A percentile compares a stretch with the other conserved stretches of the same genome.
phyloP scores from a whole-genome alignment of 2,329 filamentous ascomycete species.

The Colletotrichum eleusines region DNA sequence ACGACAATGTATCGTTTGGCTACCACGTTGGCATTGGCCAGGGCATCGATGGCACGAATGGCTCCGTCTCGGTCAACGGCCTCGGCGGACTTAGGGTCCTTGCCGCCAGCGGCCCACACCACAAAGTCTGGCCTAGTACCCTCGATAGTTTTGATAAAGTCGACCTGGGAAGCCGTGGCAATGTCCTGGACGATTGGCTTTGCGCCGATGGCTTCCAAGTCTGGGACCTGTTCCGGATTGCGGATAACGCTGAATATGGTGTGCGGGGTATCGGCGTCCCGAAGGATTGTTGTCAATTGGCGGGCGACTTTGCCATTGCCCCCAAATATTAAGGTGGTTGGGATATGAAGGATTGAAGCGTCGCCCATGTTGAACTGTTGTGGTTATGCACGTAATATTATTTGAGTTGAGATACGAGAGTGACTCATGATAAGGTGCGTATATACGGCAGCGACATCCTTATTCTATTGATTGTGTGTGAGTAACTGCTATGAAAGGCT shows the following conservation, averaged over 20 bases:
- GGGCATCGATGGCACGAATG: conserved; percentile 59
- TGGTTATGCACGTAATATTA: too few species aligned
- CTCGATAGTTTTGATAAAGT: conserved; percentile 53
- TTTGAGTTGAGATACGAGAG: too few species aligned
- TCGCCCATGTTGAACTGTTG: conserved; percentile 35
- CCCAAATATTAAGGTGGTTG: conserved; percentile 46
- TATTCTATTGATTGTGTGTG: too few species aligned
- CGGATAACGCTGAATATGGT: conserved; percentile 48
- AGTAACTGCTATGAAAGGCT: too few species aligned
- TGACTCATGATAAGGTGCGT: too few species aligned
- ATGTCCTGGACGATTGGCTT: conserved; percentile 58
- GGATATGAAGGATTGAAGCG: conserved; percentile 42
- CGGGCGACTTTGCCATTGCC: conserved; percentile 46
- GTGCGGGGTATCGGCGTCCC: conserved; percentile 28
- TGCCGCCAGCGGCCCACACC: conserved; percentile 50
- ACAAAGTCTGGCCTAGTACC: conserved; percentile 49
- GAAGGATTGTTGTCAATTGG: conserved; percentile 44
- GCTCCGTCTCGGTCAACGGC: conserved; percentile 61
- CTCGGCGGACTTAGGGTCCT: conserved; percentile 55
- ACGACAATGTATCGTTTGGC: conserved; percentile 60
- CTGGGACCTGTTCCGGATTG: conserved; percentile 48
- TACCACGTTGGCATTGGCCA: conserved; percentile 51
- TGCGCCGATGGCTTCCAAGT: conserved; percentile 55
- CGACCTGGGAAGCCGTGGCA: conserved; percentile 52
- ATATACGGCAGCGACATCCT: too few species aligned